Evolutionary conservation across 345 rosid species (phyloP).

Genomic region (Turritis glabra): DNA sequence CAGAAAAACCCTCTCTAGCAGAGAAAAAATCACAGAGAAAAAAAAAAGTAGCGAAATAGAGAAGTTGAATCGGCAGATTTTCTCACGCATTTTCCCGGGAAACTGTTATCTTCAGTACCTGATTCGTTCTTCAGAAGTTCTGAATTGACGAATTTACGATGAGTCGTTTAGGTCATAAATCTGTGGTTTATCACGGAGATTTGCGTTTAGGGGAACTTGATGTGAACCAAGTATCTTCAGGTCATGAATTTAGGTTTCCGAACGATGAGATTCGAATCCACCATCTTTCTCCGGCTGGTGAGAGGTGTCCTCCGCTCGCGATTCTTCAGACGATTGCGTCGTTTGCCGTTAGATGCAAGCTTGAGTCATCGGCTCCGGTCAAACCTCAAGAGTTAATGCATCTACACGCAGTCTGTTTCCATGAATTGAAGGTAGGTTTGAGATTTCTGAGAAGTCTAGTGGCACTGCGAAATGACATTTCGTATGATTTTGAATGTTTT

Average conservation of each 20-base stretch:
- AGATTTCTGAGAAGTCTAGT: neutral
- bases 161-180: slow-evolving; percentile 85
- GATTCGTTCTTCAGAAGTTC: neutral
- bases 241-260: slow-evolving; percentile 69
- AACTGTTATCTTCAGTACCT: neutral
- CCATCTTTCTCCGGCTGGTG: slow-evolving; percentile 66
- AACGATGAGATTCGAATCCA: slow-evolving; percentile 92
- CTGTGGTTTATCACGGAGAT: slow-evolving; percentile 82
- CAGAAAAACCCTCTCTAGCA: slow-evolving; percentile 24
- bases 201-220: slow-evolving; percentile 80
- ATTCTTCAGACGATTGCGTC: slow-evolving; percentile 86
- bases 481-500: slow-evolving; percentile 1
- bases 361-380: slow-evolving; percentile 63
- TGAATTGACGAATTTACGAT: slow-evolving; percentile 35
- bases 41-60: neutral
- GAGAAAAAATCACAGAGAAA: slow-evolving; percentile 16
- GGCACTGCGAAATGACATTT: neutral
- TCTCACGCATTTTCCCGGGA: slow-evolving; percentile 30
- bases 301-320: slow-evolving; percentile 92
- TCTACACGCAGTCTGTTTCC: slow-evolving; percentile 88
- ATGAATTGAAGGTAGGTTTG: slow-evolving; percentile 71
- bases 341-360: slow-evolving; percentile 84
- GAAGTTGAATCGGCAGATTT: slow-evolving; percentile 23
- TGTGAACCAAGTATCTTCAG: slow-evolving; percentile 49
- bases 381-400: slow-evolving; percentile 68